phyloP scores from a whole-genome alignment of 345 rosid genomes.

The Gossypium raimondii region DNA sequence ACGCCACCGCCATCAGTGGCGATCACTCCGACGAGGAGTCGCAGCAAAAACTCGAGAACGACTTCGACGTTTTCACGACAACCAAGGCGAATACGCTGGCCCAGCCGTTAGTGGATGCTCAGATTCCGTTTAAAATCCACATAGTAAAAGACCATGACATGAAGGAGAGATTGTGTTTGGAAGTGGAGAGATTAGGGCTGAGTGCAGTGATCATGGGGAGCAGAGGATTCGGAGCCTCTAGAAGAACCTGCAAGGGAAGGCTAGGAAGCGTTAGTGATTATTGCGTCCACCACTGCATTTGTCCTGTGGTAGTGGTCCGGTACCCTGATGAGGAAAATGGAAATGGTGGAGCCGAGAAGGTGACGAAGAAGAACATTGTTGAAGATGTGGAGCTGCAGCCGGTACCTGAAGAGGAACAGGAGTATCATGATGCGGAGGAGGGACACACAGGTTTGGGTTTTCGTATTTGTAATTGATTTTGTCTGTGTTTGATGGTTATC shows the following conservation, averaged over 20 bases:
- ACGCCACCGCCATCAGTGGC: not conserved
- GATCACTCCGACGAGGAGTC: slow-evolving; percentile 20
- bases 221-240: slow-evolving; percentile 71
- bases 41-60: slow-evolving; percentile 49
- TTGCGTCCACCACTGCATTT: slow-evolving; percentile 78
- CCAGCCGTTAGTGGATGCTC: slow-evolving; percentile 62
- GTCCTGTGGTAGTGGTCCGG: slow-evolving; percentile 78
- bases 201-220: slow-evolving; percentile 87
- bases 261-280: slow-evolving; percentile 86
- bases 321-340: slow-evolving; percentile 36
- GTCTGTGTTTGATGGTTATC: not conserved
- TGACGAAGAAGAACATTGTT: slow-evolving; percentile 1
- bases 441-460: slow-evolving; percentile 28
- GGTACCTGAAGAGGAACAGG: slow-evolving; percentile 60
- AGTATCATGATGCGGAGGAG: slow-evolving; percentile 43
- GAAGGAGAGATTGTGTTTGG: slow-evolving; percentile 87
- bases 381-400: slow-evolving; percentile 40
- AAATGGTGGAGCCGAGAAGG: slow-evolving; percentile 8
- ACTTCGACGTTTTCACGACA: slow-evolving; percentile 53
- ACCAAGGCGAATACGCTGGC: slow-evolving; percentile 59
- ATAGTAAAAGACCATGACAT: slow-evolving; percentile 83
- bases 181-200: slow-evolving; percentile 80
- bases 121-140: slow-evolving; percentile 65
- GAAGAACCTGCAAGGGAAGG: slow-evolving; percentile 44
- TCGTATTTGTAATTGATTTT: not conserved